Evolutionary conservation across 2,329 filamentous ascomycete genomes (phyloP).

Genomic region (Magnaporthiopsis poae): DNA sequence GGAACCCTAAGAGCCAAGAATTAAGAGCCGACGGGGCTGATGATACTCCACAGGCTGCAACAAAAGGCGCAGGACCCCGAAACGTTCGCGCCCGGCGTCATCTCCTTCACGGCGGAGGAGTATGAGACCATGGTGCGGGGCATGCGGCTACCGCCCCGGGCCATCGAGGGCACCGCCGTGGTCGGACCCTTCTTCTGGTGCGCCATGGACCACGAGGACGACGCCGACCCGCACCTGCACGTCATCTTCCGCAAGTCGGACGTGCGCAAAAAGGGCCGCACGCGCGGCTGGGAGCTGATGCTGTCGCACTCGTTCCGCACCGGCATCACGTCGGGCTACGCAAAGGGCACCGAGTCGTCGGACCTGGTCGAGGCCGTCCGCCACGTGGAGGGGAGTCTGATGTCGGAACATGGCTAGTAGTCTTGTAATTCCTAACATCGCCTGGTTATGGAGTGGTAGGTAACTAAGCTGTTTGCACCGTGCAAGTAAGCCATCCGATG

Average conservation of each 20-base stretch:
- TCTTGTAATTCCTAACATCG: too few species aligned
- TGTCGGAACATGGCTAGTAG: too few species aligned
- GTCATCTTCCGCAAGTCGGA: slow-evolving; percentile 47
- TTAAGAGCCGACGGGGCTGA: slow-evolving; percentile 7
- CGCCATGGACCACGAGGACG: slow-evolving; percentile 45
- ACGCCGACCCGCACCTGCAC: slow-evolving; percentile 47
- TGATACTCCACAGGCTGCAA: slow-evolving; percentile 35
- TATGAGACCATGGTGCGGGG: slow-evolving; percentile 48
- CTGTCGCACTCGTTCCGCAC: slow-evolving; percentile 47
- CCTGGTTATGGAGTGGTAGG: too few species aligned
- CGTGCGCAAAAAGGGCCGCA: slow-evolving; percentile 53
- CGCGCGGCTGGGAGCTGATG: slow-evolving; percentile 56
- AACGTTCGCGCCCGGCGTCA: slow-evolving; percentile 46
- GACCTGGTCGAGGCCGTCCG: slow-evolving; percentile 40
- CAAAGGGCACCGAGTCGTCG: slow-evolving; percentile 51
- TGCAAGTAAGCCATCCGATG: too few species aligned
- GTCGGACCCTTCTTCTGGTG: slow-evolving; percentile 58
- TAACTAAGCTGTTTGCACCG: too few species aligned
- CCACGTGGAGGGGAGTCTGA: too few species aligned
- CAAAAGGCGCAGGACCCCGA: slow-evolving; percentile 45
- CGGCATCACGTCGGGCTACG: slow-evolving; percentile 48
- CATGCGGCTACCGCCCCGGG: slow-evolving; percentile 44
- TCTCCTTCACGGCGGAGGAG: slow-evolving; percentile 39
- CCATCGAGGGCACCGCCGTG: slow-evolving; percentile 47
- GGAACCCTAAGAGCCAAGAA: not conserved